Base-by-base conservation (phyloP, 2,329 filamentous ascomycete genomes). In the Ceratocystis alfenasii region DNA sequence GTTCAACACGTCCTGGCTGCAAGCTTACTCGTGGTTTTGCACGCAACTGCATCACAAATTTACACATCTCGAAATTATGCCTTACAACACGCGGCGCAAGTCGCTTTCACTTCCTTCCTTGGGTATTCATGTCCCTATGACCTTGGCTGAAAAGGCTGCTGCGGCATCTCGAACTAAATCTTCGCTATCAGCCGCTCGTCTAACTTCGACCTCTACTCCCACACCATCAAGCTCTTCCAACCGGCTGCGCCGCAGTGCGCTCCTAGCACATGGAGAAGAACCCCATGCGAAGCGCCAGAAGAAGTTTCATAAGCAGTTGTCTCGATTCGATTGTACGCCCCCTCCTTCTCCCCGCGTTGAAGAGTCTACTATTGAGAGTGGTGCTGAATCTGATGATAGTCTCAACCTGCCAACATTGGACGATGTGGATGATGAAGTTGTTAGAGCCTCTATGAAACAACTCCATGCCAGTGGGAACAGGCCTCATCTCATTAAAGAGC, bases 31-130 rank as follows among this genome's bases (percentile, higher is more conserved):
- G 60, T 45, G 66, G 69, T 59, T 65, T 66, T 69, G 55, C 63
- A 71, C 57, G 22, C 59, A 53, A 22, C 50, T 55, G 7, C 22
- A n/a, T 62, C 69, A 71, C 62, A 68, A 25, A 25, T 15, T 15
- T 15, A 5, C 20, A 6, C 2, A 7, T 15, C 48, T 53, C 48
- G 4, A 25, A 22, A 53, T 25, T 2, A 96, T 96, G 90, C 88
- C 88, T 74, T 96, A 96, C 82, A 96, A 96, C 77, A 97, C 93
- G 71, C 89, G 93, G 78, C 87, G 92, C 77, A 97, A 97, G 81
- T 96, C 91, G 74, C 80, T 99, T 70, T 96, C 92, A 69, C 81
- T 97, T 73, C 89, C 90, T 68, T 95, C 91, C 70, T 83, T 97
- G 72, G 94, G 94, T 75, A 96, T 97, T 72, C 89, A 94, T 72